Base-by-base conservation (phyloP, 2,329 filamentous ascomycete species). In the Sporothrix pallida region DNA sequence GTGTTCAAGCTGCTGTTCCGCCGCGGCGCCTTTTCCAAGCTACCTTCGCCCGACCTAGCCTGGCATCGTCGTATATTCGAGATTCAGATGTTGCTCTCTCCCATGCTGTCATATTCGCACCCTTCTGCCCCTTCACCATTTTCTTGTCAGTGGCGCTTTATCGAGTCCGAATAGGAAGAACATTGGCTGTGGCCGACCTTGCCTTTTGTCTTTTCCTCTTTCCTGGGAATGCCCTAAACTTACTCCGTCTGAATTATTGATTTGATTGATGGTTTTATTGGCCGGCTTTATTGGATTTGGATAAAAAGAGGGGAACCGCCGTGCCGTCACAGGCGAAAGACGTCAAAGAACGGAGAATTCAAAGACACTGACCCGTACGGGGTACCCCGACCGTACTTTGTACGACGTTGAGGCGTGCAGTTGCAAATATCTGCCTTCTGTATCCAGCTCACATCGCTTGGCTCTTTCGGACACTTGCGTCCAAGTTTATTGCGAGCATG, bases 271-370 rank as follows among this genome's bases (percentile, higher is more conserved):
- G 26, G 52, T 6, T 50, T 71, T 31, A 63, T 52, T 63, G 70
- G 54, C 52, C 44, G 56, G 44, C 13, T 71, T 7, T 71, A 62
- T 60, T 71, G 70, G 54, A 63, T 63, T 60, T 71, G 70, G 54
- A 63, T 63, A 68, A 62, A 71, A 52, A 60, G 50, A 42, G 52
- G 52, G 50, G 26, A 56, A 44, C n/a, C 67, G 50, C 56, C 12
- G 26, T 70, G 67, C 50, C 48, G 50, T 52, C 65, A n/a, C n/a
- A 69, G 20, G 52, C 46, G 31, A 37, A 37, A 37, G 23, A 26
- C 31, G 4, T 13, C 46, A 48, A 48, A 48, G 15, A 17, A 56
- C 20, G 5, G 12, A 10, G 52, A 13, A 23, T 44, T 44, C 60
- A 65, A 46, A 46, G 60, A 46, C 20, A 46, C 23, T 17, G 12